A percentile compares a stretch with the other conserved stretches of the same genome.
Evolutionary conservation across 140 eudicot species (phyloP).

Genomic region (Ambrosia hybrid): DNA sequence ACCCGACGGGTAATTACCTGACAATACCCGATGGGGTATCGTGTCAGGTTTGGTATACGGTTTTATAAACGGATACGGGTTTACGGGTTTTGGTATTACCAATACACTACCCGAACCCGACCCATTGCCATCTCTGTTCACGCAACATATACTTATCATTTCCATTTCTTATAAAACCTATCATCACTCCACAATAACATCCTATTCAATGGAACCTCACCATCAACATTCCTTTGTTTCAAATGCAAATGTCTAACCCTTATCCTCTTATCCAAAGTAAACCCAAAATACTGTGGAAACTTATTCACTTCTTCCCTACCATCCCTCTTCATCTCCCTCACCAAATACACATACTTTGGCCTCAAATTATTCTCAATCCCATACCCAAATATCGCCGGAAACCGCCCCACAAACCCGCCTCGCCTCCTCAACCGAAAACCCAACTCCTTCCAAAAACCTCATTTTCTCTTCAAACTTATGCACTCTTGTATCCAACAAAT

Average conservation of each 20-base stretch:
- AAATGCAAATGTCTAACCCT: slow-evolving; percentile 47
- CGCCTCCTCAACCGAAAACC: slow-evolving; percentile 47
- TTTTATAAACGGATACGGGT: too few relatives aligned
- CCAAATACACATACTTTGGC: slow-evolving; percentile 43
- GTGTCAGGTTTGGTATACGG: too few relatives aligned
- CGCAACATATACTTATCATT: slow-evolving; percentile 17
- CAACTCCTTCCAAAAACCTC: slow-evolving; percentile 35
- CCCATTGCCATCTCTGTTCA: too few relatives aligned
- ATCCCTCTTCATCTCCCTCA: slow-evolving; percentile 46
- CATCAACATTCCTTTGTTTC: slow-evolving; percentile 44
- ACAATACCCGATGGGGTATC: too few relatives aligned
- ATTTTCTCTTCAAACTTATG: slow-evolving; percentile 44
- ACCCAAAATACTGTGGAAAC: slow-evolving; percentile 67
- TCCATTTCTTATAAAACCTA: slow-evolving; percentile 63
- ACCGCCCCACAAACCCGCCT: slow-evolving; percentile 46
- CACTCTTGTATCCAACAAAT: slow-evolving; percentile 50
- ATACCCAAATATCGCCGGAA: slow-evolving; percentile 60
- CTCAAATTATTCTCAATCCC: slow-evolving; percentile 42
- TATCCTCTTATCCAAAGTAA: slow-evolving; percentile 52
- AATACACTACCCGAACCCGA: too few relatives aligned
- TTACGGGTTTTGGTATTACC: too few relatives aligned
- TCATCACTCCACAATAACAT: slow-evolving; percentile 58
- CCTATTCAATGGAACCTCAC: slow-evolving; percentile 37
- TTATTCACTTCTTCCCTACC: slow-evolving; percentile 40
- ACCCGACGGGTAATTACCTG: too few relatives aligned